Evolutionary conservation across 345 rosid species (phyloP).

Genomic region (Hirschfeldia incana): DNA sequence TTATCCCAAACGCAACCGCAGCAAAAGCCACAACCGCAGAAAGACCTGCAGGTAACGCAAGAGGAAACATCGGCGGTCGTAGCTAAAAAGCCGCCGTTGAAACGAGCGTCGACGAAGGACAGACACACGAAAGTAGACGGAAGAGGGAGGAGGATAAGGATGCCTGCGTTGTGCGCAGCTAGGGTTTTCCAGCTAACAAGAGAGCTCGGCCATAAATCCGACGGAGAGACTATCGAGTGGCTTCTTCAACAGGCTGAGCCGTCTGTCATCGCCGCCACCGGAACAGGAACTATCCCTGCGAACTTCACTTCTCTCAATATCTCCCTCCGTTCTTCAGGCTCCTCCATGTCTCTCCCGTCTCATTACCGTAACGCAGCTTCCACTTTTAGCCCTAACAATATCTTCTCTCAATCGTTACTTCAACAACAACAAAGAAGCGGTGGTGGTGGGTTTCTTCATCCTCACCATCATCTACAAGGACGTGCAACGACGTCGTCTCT

Average conservation of each 20-base stretch:
- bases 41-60: conserved; percentile 29
- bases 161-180: conserved; percentile 99
- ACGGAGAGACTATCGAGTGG: conserved; percentile 98
- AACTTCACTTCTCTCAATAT: conserved; percentile 91
- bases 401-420: conserved; percentile 24
- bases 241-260: conserved; percentile 99
- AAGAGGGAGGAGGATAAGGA: conserved; percentile 92
- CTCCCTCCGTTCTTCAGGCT: conserved; percentile 88
- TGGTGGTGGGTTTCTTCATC: conserved; percentile 27
- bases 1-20: conserved; percentile 32
- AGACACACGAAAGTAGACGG: conserved; percentile 97
- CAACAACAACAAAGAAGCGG: conserved; percentile 27
- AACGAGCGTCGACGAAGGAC: conserved; percentile 87
- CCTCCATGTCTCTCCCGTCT: conserved; percentile 84
- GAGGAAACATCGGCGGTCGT: conserved; percentile 37
- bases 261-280: conserved; percentile 94
- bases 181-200: conserved; percentile 94
- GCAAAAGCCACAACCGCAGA: conserved; percentile 27
- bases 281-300: conserved; percentile 96
- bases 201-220: conserved; percentile 92
- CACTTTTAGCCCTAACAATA: conserved; percentile 49
- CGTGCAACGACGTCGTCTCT: conserved; percentile 39
- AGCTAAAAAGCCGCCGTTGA: conserved; percentile 71
- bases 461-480: conserved; percentile 22
- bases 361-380: conserved; percentile 66